These are phyloP conservation scores for Oidiodendron maius DNA, from an alignment of 495 filamentous ascomycete genomes.

Conservation along the genomic window DNA sequence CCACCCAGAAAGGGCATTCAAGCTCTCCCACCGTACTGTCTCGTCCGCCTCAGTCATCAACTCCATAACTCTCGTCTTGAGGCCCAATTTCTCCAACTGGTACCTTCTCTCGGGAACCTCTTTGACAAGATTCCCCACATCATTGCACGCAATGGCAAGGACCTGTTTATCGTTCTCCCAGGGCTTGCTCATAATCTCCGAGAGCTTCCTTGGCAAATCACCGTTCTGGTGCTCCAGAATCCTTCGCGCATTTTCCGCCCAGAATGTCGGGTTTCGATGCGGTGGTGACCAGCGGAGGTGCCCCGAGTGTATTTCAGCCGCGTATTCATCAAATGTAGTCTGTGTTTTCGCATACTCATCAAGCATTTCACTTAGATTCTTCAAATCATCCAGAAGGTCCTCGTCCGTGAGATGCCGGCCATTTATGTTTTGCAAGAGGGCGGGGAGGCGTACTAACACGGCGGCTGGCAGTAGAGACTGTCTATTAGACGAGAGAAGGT, in stretches of 20 bases:
- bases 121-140: conserved; percentile 82
- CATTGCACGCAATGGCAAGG: conserved; percentile 92
- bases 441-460: conserved; percentile 74
- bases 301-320: conserved; percentile 79
- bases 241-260: conserved; percentile 88
- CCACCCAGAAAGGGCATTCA: conserved; percentile 91
- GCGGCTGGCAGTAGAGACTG: conserved; percentile 74
- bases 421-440: conserved; percentile 71
- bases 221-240: conserved; percentile 83
- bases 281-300: conserved; percentile 94
- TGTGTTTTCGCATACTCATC: conserved; percentile 94
- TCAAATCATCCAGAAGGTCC: conserved; percentile 83
- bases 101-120: conserved; percentile 80
- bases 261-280: conserved; percentile 84
- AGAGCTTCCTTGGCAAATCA: conserved; percentile 73
- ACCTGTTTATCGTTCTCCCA: conserved; percentile 96
- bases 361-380: conserved; percentile 66
- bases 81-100: conserved; percentile 80
- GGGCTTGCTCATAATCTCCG: conserved; percentile 76
- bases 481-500: conserved; percentile 75
- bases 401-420: conserved; percentile 81
- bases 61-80: conserved; percentile 92
- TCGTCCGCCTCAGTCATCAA: conserved; percentile 90
- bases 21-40: conserved; percentile 87
- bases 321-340: conserved; percentile 95